Percentiles rank a stretch among this genome's conserved stretches.
Conservation (phyloP, 202 grass and related monocot species). For the Setaria viridis region DNA sequence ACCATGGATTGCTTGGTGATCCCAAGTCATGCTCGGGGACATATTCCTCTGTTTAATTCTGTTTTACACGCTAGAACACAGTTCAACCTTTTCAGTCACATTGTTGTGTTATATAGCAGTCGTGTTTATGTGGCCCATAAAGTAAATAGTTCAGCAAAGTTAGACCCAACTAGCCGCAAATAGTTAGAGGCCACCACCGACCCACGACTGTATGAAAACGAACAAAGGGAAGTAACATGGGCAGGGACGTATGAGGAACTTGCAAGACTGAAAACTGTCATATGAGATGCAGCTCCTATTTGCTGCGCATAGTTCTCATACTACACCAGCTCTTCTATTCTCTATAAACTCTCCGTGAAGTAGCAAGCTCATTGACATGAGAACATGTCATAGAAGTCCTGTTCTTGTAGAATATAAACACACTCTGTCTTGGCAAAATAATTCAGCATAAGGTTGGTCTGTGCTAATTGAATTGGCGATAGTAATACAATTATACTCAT, state of each 20-base stretch:
- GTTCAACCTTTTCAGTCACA: constrained; percentile 8
- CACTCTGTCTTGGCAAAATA: background rate
- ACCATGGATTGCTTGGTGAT: background rate
- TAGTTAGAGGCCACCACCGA: background rate
- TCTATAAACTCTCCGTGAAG: background rate
- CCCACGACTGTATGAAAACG: background rate
- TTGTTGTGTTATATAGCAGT: constrained; percentile 7
- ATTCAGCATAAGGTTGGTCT: background rate
- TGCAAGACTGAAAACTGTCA: background rate
- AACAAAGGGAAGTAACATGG: background rate
- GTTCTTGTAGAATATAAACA: background rate
- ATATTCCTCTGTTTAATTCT: constrained; percentile 4
- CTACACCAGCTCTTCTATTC: background rate
- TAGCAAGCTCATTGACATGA: constrained; percentile 16
- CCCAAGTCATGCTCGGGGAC: background rate
- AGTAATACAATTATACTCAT: constrained; percentile 12
- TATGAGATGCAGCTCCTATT: background rate
- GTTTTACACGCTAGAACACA: background rate
- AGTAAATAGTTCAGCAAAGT: background rate
- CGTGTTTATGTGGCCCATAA: background rate
- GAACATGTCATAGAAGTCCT: background rate
- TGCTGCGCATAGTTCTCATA: background rate
- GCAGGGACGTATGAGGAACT: background rate
- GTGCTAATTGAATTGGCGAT: background rate
- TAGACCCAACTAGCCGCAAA: background rate